Percentiles rank a stretch among this genome's conserved stretches.
These are phyloP conservation scores for Avena sativa DNA, from an alignment of 176 grass and related monocot genomes.

Conservation along the genomic window DNA sequence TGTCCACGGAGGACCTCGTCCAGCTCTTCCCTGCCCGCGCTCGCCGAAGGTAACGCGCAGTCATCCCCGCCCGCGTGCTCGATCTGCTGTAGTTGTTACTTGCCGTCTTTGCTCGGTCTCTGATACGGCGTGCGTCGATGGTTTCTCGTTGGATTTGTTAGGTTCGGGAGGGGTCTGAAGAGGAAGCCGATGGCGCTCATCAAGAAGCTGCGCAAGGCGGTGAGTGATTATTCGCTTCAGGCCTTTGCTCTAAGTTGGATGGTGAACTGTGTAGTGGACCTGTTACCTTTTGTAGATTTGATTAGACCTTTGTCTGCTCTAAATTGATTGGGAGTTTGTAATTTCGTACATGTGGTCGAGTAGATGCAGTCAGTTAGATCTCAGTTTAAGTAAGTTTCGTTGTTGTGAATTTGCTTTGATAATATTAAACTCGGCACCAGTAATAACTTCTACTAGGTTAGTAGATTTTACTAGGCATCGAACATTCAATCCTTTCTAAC, in stretches of 20 bases:
- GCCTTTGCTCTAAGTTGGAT: neutral
- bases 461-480: neutral
- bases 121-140: neutral
- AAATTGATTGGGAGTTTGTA: neutral
- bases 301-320: fast-evolving
- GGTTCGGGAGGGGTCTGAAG: constrained; percentile 96
- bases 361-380: neutral
- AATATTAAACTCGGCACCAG: neutral
- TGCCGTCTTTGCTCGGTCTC: neutral
- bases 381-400: neutral
- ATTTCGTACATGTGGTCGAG: too few relatives aligned
- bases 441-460: neutral
- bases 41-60: constrained; percentile 59
- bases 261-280: neutral
- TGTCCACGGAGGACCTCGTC: constrained; percentile 93
- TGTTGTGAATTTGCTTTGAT: neutral
- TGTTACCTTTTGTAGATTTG: constrained; percentile 9
- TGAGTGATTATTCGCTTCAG: constrained; percentile 37
- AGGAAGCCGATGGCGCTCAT: constrained; percentile 98
- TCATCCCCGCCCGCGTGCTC: too few relatives aligned
- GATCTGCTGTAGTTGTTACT: neutral
- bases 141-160: constrained; percentile 6
- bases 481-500: too few relatives aligned
- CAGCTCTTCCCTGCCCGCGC: constrained; percentile 81
- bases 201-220: constrained; percentile 98